phyloP scores from a whole-genome alignment of 179 eudicot species.

The Sideroxylon spinosum region DNA sequence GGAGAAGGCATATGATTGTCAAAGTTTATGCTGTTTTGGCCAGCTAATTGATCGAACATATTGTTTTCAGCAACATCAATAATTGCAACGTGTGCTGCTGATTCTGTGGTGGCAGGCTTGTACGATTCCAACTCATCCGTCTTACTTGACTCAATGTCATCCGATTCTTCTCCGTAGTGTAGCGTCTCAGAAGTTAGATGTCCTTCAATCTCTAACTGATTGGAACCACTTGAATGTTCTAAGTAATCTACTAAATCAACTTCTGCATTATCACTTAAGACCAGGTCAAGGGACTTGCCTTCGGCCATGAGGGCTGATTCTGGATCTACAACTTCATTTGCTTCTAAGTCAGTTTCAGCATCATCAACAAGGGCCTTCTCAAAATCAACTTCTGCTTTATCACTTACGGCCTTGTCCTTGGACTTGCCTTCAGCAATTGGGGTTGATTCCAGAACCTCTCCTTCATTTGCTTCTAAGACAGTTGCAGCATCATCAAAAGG shows the following conservation, averaged over 20 bases:
- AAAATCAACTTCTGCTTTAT: conserved; percentile 1
- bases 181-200: background rate
- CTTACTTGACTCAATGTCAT: background rate
- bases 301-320: background rate
- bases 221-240: background rate
- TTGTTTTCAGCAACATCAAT: background rate
- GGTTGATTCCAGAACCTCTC: background rate
- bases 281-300: no score
- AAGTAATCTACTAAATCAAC: background rate
- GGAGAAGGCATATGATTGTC: no score
- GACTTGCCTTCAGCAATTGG: no score
- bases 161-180: background rate
- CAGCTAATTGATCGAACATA: background rate
- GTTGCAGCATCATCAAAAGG: background rate
- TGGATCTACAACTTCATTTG: background rate
- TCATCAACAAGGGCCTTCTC: background rate
- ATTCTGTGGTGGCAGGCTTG: background rate
- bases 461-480: background rate
- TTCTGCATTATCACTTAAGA: background rate
- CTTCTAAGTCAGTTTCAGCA: background rate
- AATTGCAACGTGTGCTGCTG: background rate
- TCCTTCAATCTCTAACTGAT: background rate
- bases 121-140: background rate
- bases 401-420: background rate
- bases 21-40: background rate